Evolutionary conservation across 768 basidiomycete genomes (phyloP), one percentile per base, ranked within the genome.

Genomic region (Lepiota venenata): DNA sequence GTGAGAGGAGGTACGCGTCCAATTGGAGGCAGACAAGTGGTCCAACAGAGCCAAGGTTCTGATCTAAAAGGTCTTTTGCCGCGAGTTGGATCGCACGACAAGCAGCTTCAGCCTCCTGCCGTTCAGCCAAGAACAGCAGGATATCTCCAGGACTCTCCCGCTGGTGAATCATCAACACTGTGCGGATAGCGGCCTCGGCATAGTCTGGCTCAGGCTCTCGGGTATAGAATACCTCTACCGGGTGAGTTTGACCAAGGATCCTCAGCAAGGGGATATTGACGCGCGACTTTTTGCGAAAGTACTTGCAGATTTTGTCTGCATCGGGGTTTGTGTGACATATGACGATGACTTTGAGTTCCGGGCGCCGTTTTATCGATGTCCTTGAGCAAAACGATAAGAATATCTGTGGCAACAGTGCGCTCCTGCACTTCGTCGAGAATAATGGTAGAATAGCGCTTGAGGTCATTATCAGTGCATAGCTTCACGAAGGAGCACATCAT

Each of bases 401-500:
- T 95, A 72, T 99, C 97, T 27, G 96, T 98, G 0, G 97, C 93
- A 38, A 98, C 81, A 0, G 97, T 98, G 57, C 96, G 88, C 74
- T 99, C 97, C 74, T 99, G 97, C 4, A 93, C 97, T 74, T 99
- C 97, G 68, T 99, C 97, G 53, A 98, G 83, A 63, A 99, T 98
- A 71, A 99, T 94, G 18, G 96, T 98, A 16, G 93, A 96, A 69
- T 99, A 99, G 3, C 94, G 84, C 22, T 80, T 76, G 37, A 98
- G 81, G 16, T 83, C 79, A 7, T 92, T 89, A 69, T 98, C 96
- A 70, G n/a, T 95, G 92, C 95, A 98, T 99, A 3, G 93, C 94
- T 74, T 97, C 94, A 16, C 94, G 86, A n/a, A 96, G 82, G 51
- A 93, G 85, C 94, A 98, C 97, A 81, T 95, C 97, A 62, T 99